Base-by-base conservation (phyloP, 179 eudicot species). In the Spergularia azorica region DNA sequence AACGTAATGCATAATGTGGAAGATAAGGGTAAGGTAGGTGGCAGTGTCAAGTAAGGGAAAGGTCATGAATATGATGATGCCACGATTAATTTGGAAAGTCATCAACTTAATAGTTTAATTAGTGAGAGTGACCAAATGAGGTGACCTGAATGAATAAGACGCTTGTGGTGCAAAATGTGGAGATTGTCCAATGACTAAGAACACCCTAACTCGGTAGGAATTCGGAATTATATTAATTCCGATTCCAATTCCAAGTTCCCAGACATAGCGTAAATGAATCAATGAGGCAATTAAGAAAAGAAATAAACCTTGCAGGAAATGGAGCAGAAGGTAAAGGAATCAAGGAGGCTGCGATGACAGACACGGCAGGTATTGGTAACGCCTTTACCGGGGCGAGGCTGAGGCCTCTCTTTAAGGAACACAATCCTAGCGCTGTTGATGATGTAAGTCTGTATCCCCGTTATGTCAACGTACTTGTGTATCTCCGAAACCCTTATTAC, bases 321-420 rank as follows among this genome's bases (percentile, higher is more conserved):
- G 13, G 88, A 85, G 54, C 88, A 85, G 64, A 85, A 83, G 9
- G 82, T 51, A 84, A 82, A 85, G 51, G 88, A 85, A 69, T 85
- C 88, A 32, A 83, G 84, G 20, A 83, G 80, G 59, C 88, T 82
- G 18, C 88, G 86, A 38, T 83, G 81, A 56, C 88, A 85, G 43
- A 83, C 86, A 50, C 71, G 80, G 63, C 88, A 85, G 48, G 88
- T 85, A 41, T 85, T 85, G 67, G 88, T 85, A 67, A 85, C 88
- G 6, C 86, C 88, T 76, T 85, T 85, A 5, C 86, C 88, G 6
- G 88, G 86, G 26, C 88, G 77, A 2, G 88, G 86, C 67, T 85
- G 88, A 10, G 86, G 88, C 72, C 86, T 72, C 59, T 80, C 83
- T 9, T 85, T 85, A 74, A 85, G 70, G 77, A 85, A 85, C 63